Base-by-base conservation (phyloP, 129 eudicot species). In the Silybum marianum region DNA sequence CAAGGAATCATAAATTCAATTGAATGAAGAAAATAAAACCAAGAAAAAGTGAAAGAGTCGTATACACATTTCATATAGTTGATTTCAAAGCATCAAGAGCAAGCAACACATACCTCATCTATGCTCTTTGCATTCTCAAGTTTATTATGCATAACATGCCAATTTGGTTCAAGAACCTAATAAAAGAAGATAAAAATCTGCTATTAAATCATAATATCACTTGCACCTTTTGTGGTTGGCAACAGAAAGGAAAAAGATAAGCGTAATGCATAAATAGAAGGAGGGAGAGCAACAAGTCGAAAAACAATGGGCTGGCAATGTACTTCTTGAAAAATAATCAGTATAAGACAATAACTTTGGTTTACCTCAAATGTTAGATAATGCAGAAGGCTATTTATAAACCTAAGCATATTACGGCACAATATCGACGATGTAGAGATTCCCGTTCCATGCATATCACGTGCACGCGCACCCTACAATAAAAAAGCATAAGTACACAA, bases 91-190 rank as follows among this genome's bases (percentile, higher is more conserved):
- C 69, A 80, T 54, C 18, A 48, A 75, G 54, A 69, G 39, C 22
- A 68, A 76, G 42, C 75, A 68, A 40, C 65, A 70, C 71, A 38
- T 84, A 95, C 99, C 98, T 95, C 97, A 73, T 92, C 98, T 82
- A 95, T 95, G 89, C 99, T 95, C 89, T 92, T 95, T 72, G 99
- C 99, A 75, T 86, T 87, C 82, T 90, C 97, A 83, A 95, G 95
- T 86, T 91, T 91, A 81, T 78, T 95, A 74, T 88, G 93, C 99
- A 95, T 95, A 78, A 92, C 90, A 85, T 95, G 99, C 98, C 98
- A 95, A 83, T 95, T 95, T 71, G 99, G 99, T 88, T 95, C 99
- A 86, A 95, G 88, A 78, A 95, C 99, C 98, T 95, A 85, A 71
- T n/a, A n/a, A 82, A 80, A 77, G 32, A 75, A 76, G 18, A 74